Conservation (phyloP, 2,329 filamentous ascomycete species). For the Ilyonectria mors-panacis region DNA sequence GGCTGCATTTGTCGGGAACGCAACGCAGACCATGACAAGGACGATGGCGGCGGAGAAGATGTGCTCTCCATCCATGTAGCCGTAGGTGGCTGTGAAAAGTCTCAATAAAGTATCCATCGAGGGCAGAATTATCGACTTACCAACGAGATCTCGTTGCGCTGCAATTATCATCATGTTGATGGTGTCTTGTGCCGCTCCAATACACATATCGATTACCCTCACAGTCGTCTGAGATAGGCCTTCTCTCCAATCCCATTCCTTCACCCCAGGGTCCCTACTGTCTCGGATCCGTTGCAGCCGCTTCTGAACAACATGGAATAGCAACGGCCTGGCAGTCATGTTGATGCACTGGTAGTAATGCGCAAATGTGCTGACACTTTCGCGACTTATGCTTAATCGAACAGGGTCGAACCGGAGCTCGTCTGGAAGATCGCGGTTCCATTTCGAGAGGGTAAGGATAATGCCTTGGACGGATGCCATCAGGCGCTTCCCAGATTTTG, state of each 20-base stretch:
- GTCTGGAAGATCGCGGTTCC: constrained; percentile 54
- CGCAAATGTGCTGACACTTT: constrained; percentile 18
- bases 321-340: constrained; percentile 68
- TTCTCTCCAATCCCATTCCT: constrained; percentile 48
- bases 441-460: constrained; percentile 11
- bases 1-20: constrained; percentile 62
- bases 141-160: constrained; percentile 64
- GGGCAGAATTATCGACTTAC: constrained; percentile 48
- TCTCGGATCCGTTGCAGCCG: constrained; percentile 54
- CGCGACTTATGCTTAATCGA: constrained; percentile 10
- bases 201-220: constrained; percentile 66
- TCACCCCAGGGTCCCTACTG: constrained; percentile 4
- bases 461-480: constrained; percentile 23
- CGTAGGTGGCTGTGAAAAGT: constrained; percentile 62
- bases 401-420: constrained; percentile 64
- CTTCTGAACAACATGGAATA: constrained; percentile 68
- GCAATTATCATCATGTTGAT: constrained; percentile 57
- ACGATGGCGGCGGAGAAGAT: constrained; percentile 68
- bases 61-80: constrained; percentile 71
- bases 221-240: constrained; percentile 64
- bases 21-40: constrained; percentile 68
- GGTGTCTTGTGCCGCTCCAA: constrained; percentile 56
- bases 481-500: constrained; percentile 13
- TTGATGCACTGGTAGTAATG: constrained; percentile 73
- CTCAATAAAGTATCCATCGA: neutral